Base-by-base conservation (phyloP, 2,329 filamentous ascomycete species). In the Verticillium tricorpus region DNA sequence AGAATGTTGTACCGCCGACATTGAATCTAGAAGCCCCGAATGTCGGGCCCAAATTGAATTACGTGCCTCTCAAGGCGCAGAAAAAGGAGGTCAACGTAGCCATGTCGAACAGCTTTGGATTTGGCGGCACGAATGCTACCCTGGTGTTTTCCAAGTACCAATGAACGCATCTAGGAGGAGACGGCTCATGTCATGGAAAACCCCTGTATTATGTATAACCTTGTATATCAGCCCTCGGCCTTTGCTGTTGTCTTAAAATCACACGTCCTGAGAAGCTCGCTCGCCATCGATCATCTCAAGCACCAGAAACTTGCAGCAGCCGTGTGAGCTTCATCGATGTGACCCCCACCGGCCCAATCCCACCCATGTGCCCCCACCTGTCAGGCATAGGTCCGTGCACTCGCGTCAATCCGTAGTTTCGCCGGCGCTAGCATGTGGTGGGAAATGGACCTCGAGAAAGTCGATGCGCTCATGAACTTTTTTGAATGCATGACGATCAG, bases 41-140 rank as follows among this genome's bases (percentile, higher is more conserved):
- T 54, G 81, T 86, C 1, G 83, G 87, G 4, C 89, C 91, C 60
- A 79, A 87, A 65, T 96, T 94, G 78, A 97, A 98, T 72, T 94
- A 97, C 73, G 88, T 97, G 3, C 86, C 93, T 0, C 80, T 87
- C 4, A 71, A 80, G 56, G 83, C 92, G 0, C 93, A 97, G 74
- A 75, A 89, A 59, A 88, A 86, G 66, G 72, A 80, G 2, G 85
- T 98, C 12, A 78, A 86, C 62, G 89, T 94, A 25, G 91, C 91
- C 5, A 69, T 99, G 62, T 95, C 92, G 3, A 99, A 99, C 71
- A 98, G 94, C 73, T 99, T 99, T 77, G 95, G 95, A 0, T 99
- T 99, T 78, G 95, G 95, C 12, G 95, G 95, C 17, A 98, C 94
- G 1, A 99, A 99, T 77, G 93, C 94, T 52, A 93, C 88, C 60